Base-by-base conservation (phyloP, 345 rosid genomes). In the Excoecaria cochinchinensis region DNA sequence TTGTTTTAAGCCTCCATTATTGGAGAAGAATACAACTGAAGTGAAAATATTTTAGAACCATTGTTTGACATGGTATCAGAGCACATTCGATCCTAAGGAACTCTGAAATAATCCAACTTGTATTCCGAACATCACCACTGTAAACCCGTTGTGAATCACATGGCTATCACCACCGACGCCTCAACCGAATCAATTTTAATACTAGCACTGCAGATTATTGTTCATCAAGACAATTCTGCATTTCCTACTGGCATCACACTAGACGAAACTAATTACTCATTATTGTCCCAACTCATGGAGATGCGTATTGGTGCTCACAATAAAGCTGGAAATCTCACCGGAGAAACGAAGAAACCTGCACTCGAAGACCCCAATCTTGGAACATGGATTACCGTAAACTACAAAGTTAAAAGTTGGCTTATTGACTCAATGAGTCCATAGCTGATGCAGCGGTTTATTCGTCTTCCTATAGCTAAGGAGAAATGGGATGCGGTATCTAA, bases 401-500 rank as follows among this genome's bases (percentile, higher is more conserved):
- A 77, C 0, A 31, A 44, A 76, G 46, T 42, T 1, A 42, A 42
- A 42, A 42, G 46, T 42, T 8, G 4, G 46, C 8, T 42, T 3
- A 42, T 55, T 71, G 31, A 31, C 31, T 31, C 31, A 31, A 31
- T 31, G 74, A 67, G 47, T 25, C 47, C 66, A 8, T 55, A 8
- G 2, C 52, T 76, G 47, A 76, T 76, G 67, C 66, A 68, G 21
- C 12, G 39, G 12, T 76, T 76, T 21, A 44, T 76, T 31, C n/a
- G 13, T 15, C 67, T 58, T 19, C 38, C 47, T 6, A 57, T 67
- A 44, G 0, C 67, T 0, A 76, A 57, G 24, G 67, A 76, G 8
- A 51, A 0, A 53, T 71, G 56, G 76, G 76, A 44, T 14, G 38
- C 14, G 8, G 38, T 68, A 1, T 12, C 47, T 9, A 61, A 13